These are phyloP conservation scores for Gillenia trifoliata DNA, from an alignment of 306 rosid genomes.

Conservation along the genomic window DNA sequence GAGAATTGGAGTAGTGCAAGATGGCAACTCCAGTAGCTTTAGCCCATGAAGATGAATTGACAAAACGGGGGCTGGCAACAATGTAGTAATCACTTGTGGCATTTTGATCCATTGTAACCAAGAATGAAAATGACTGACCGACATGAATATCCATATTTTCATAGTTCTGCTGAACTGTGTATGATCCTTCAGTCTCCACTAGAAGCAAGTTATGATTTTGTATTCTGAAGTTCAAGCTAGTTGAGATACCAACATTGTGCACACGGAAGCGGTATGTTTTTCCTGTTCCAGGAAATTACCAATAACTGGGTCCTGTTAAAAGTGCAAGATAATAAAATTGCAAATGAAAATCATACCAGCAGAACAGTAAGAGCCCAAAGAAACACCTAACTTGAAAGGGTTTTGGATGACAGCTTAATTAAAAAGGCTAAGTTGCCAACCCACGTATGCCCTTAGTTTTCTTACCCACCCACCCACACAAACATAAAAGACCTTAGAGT, in stretches of 20 bases:
- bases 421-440: background rate
- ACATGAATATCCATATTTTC: conserved; percentile 77
- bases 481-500: too few relatives aligned
- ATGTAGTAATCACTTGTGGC: conserved; percentile 75
- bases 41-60: conserved; percentile 58
- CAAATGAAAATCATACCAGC: background rate
- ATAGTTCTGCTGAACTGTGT: conserved; percentile 73
- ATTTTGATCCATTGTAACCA: conserved; percentile 90
- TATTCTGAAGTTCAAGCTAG: conserved; percentile 74
- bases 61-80: conserved; percentile 76
- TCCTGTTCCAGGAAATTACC: conserved; percentile 47
- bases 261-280: conserved; percentile 69
- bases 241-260: conserved; percentile 82
- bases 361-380: background rate
- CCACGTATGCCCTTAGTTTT: background rate
- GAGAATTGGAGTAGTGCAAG: conserved; percentile 71
- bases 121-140: conserved; percentile 83
- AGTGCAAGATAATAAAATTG: conserved; percentile 2
- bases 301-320: conserved; percentile 4
- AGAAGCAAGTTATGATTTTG: conserved; percentile 74
- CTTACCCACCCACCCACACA: too few relatives aligned
- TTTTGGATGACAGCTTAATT: background rate
- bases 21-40: conserved; percentile 68
- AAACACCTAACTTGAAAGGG: background rate
- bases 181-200: conserved; percentile 85